A percentile compares a stretch with the other conserved stretches of the same genome.
Evolutionary conservation across 83 land plant species (phyloP).

Genomic region (Picea mariana): DNA sequence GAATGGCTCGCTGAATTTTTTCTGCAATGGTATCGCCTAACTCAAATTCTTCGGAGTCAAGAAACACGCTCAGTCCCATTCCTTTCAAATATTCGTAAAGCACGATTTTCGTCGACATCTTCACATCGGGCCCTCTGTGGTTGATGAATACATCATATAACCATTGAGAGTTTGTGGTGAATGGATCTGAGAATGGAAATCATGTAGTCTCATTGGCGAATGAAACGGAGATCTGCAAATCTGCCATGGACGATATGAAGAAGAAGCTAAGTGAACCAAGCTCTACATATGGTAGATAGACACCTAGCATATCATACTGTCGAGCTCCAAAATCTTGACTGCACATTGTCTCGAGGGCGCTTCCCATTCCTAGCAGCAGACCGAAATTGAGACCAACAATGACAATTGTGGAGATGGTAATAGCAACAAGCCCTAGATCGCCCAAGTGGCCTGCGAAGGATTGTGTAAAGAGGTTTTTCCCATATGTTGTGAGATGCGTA

Average conservation of each 20-base stretch:
- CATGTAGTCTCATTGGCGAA: too few relatives aligned
- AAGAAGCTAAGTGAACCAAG: too few relatives aligned
- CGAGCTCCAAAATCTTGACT: constrained; percentile 49
- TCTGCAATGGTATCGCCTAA: neutral
- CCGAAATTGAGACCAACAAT: constrained; percentile 64
- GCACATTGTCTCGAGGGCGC: constrained; percentile 46
- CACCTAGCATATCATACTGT: constrained; percentile 38
- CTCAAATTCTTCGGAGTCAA: neutral
- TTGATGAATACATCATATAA: neutral
- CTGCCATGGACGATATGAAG: too few relatives aligned
- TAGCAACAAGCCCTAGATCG: constrained; percentile 55
- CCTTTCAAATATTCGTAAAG: neutral
- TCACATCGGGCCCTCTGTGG: neutral
- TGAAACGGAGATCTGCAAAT: too few relatives aligned
- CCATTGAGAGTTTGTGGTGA: too few relatives aligned
- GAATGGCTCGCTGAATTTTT: neutral
- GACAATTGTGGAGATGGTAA: constrained; percentile 55
- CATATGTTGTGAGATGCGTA: constrained; percentile 43
- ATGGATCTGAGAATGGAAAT: too few relatives aligned
- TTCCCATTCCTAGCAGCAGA: constrained; percentile 48
- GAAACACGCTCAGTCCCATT: neutral
- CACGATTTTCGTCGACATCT: neutral
- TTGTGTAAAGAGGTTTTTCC: constrained; percentile 47
- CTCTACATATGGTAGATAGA: constrained; percentile 25
- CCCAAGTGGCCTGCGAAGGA: constrained; percentile 74